Base-by-base conservation (phyloP, 805 yeast species). In the Yarrowia sp. region DNA sequence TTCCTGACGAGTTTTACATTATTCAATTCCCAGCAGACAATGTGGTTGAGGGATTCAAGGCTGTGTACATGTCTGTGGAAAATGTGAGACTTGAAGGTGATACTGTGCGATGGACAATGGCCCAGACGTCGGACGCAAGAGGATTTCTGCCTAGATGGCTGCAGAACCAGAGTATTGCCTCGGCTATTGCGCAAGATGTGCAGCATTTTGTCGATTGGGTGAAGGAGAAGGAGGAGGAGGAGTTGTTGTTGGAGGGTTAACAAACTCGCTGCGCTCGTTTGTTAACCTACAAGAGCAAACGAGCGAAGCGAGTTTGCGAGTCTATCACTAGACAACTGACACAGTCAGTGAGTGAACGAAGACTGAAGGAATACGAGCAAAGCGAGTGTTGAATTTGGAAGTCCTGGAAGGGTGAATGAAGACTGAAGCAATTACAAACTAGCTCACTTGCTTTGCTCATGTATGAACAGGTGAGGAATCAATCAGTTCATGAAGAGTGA, bases 121-220 rank as follows among this genome's bases (percentile, higher is more conserved):
- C 81, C 1, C 76, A 77, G 56, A 74, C 81, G 10, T 77, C 80
- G 67, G 80, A 80, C 53, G 81, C 82, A 0, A 74, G 79, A 3
- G 83, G 83, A 1, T 71, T 71, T 70, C 66, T 80, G 9, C 83
- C 83, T 2, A 70, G 75, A 35, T 78, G 79, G 76, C 42, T 80
- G 45, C 82, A 80, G 73, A 75, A 79, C 38, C 55, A 48, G 48
- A 48, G 46, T 5, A 63, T 63, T 40, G 45, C 67, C 10, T 15
- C 35, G 4, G 38, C 55, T n/a, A 63, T 63, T 14, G 67, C 67
- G 5, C 45, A 48, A 26, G 67, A 63, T 32, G 67, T 63, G 15
- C 56, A 40, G 36, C 56, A 49, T 19, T 63, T 48, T 11, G 12
- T 63, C 8, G 40, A 63, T 3, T 63, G 67, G 67, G 36, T 63